phyloP scores from a whole-genome alignment of 2,329 filamentous ascomycete species.

The Arachnopeziza araneosa region DNA sequence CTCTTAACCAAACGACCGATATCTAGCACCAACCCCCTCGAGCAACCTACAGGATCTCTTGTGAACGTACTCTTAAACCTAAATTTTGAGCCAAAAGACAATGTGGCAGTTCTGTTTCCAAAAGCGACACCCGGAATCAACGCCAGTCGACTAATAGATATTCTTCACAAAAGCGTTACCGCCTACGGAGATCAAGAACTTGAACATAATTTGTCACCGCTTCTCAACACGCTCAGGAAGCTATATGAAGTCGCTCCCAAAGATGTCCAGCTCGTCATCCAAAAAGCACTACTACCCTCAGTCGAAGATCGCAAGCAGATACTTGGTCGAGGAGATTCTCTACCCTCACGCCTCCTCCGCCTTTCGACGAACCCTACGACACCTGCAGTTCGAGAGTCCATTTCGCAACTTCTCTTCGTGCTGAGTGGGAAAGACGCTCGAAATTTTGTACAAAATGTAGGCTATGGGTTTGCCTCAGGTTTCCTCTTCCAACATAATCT shows the following conservation, averaged over 20 bases:
- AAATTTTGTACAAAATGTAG: constrained; percentile 83
- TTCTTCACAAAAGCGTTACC: constrained; percentile 63
- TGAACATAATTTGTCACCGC: constrained; percentile 63
- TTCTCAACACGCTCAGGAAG: constrained; percentile 67
- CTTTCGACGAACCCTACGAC: constrained; percentile 70
- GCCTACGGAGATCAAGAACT: constrained; percentile 63
- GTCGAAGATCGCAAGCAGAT: constrained; percentile 70
- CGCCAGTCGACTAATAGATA: constrained; percentile 58
- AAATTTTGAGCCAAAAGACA: constrained; percentile 53
- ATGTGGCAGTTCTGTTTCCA: constrained; percentile 55
- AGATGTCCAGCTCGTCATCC: constrained; percentile 56
- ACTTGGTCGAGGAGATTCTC: constrained; percentile 67
- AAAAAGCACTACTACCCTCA: constrained; percentile 65
- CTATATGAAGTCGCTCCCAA: constrained; percentile 66
- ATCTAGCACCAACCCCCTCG: constrained; percentile 59
- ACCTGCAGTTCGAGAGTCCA: constrained; percentile 65
- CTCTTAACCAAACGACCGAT: constrained; percentile 59
- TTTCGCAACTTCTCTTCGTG: constrained; percentile 79
- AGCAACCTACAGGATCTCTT: constrained; percentile 64
- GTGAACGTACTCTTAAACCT: constrained; percentile 80
- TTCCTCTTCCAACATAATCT: constrained; percentile 84
- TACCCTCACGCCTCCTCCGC: constrained; percentile 71
- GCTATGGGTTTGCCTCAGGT: constrained; percentile 89
- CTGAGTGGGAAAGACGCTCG: constrained; percentile 75
- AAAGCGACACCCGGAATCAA: constrained; percentile 53